phyloP scores from a whole-genome alignment of 768 basidiomycete species.

The Mycena epipterygia region DNA sequence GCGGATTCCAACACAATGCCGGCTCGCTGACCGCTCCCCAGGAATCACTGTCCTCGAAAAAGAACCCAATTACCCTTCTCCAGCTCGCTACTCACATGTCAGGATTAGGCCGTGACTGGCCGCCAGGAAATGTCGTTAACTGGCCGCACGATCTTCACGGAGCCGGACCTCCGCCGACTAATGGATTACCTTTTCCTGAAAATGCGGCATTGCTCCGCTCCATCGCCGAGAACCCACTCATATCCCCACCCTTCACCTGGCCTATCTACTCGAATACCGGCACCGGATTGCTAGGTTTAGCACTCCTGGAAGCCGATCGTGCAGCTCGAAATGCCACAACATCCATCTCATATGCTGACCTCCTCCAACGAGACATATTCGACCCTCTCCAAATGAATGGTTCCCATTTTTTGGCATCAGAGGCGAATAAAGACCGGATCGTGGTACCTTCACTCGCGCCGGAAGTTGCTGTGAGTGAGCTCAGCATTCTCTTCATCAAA shows the following conservation, averaged over 20 bases:
- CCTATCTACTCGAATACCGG: slow-evolving; percentile 61
- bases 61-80: slow-evolving; percentile 39
- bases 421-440: slow-evolving; percentile 42
- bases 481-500: not conserved
- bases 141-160: slow-evolving; percentile 54
- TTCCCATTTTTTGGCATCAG: slow-evolving; percentile 48
- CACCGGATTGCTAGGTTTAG: slow-evolving; percentile 49
- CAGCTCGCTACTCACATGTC: slow-evolving; percentile 40
- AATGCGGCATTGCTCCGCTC: slow-evolving; percentile 43
- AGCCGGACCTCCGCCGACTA: slow-evolving; percentile 51
- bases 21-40: not conserved
- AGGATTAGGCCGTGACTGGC: slow-evolving; percentile 14
- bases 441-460: slow-evolving; percentile 49
- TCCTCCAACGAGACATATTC: slow-evolving; percentile 55
- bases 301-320: slow-evolving; percentile 50
- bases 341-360: slow-evolving; percentile 45
- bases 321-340: slow-evolving; percentile 21
- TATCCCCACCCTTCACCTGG: slow-evolving; percentile 46
- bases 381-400: slow-evolving; percentile 51
- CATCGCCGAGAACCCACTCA: slow-evolving; percentile 42
- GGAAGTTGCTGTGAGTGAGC: slow-evolving; percentile 43
- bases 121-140: slow-evolving; percentile 43
- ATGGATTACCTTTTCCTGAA: slow-evolving; percentile 54
- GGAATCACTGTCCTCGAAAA: not conserved
- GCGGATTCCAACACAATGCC: slow-evolving; percentile 42